phyloP scores from a whole-genome alignment of 176 grass and related monocot species.

The Lolium rigidum region DNA sequence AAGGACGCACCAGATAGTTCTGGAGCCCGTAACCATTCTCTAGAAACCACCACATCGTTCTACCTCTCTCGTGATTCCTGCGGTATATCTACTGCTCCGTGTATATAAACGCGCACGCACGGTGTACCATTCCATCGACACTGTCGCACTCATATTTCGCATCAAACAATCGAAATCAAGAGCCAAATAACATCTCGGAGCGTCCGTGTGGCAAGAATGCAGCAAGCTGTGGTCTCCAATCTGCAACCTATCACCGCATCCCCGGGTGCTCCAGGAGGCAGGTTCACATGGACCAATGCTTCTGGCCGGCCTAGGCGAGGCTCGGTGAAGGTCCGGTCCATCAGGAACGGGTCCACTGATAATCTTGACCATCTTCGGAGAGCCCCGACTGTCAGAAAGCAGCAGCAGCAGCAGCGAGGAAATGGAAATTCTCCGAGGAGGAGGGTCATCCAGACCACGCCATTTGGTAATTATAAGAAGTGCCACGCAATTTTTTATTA shows the following conservation, averaged over 20 bases:
- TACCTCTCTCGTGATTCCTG: neutral
- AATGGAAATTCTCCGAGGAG: conserved; percentile 3
- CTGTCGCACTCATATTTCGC: neutral
- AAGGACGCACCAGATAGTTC: neutral
- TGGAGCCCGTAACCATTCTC: neutral
- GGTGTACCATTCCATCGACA: neutral
- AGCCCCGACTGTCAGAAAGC: neutral
- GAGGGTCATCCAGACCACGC: conserved; percentile 35
- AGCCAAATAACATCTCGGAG: neutral
- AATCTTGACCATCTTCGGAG: conserved; percentile 58
- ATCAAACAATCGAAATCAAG: neutral
- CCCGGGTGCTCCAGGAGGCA: neutral
- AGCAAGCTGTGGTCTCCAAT: conserved; percentile 36
- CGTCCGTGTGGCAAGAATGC: conserved; percentile 15
- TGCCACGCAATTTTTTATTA: too few species aligned
- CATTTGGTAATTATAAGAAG: conserved; percentile 30
- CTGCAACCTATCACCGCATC: neutral
- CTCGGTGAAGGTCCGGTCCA: conserved; percentile 13
- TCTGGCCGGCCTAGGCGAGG: neutral
- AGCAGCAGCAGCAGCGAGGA: conserved; percentile 30
- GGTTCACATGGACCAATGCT: conserved; percentile 12
- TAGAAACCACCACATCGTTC: conserved; percentile 41
- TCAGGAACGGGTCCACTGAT: conserved; percentile 35
- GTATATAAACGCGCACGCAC: conserved; percentile 2
- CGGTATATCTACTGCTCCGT: neutral